Percentiles rank a stretch among this genome's conserved stretches.
phyloP scores from a whole-genome alignment of 257 asterid genomes.

The Nicotiana paniculata region DNA sequence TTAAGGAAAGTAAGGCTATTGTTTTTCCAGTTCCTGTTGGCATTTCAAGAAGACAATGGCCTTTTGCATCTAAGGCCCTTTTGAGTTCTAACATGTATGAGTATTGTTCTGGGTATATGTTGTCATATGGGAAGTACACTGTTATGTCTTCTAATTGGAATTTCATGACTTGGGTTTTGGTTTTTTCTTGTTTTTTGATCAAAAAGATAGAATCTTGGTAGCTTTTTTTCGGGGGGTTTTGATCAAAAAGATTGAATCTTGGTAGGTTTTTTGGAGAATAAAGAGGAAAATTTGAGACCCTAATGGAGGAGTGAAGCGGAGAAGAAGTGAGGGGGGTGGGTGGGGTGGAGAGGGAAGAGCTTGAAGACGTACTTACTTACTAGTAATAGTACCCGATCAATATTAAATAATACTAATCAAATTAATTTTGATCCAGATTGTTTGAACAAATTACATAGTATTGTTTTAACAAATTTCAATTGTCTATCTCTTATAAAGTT shows the following conservation, averaged over 20 bases:
- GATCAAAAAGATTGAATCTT: too few relatives aligned
- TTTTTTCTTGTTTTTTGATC: not conserved
- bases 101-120: slow-evolving; percentile 94
- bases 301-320: too few relatives aligned
- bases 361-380: too few relatives aligned
- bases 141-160: slow-evolving; percentile 92
- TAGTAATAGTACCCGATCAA: too few relatives aligned
- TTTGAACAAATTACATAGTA: too few relatives aligned
- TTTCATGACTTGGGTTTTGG: slow-evolving; percentile 42
- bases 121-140: slow-evolving; percentile 85
- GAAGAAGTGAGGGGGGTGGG: too few relatives aligned
- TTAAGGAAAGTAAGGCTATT: slow-evolving; percentile 77
- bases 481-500: too few relatives aligned
- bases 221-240: not conserved
- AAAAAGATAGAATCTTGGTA: not conserved
- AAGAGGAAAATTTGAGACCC: not conserved
- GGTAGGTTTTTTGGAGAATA: not conserved
- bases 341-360: too few relatives aligned
- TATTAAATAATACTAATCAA: too few relatives aligned
- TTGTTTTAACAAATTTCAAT: too few relatives aligned
- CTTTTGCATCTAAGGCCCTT: slow-evolving; percentile 88
- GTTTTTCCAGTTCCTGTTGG: slow-evolving; percentile 98
- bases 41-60: slow-evolving; percentile 93
- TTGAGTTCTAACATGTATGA: slow-evolving; percentile 91
- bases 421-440: too few relatives aligned